Percentiles rank a stretch among this genome's conserved stretches.
These are phyloP conservation scores for Colletotrichum sp. DNA, from an alignment of 2,329 filamentous ascomycete genomes.

Conservation along the genomic window DNA sequence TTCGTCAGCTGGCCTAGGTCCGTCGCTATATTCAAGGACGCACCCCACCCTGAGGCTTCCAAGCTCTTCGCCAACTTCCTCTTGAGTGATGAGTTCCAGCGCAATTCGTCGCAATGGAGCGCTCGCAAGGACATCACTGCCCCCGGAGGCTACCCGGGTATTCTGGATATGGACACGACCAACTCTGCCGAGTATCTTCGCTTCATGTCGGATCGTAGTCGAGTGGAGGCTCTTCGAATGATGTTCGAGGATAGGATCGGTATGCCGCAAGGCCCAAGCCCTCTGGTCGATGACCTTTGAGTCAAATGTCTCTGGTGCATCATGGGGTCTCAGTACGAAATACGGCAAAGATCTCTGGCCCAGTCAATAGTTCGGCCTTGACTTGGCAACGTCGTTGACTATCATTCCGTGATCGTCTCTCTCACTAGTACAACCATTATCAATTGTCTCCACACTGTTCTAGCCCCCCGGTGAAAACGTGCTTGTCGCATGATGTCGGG, in stretches of 20 bases:
- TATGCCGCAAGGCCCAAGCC: constrained; percentile 44
- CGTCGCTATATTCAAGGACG: constrained; percentile 51
- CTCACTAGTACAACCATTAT: background rate
- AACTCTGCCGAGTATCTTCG: constrained; percentile 40
- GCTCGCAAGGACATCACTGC: constrained; percentile 37
- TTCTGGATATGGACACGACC: constrained; percentile 35
- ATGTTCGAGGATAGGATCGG: constrained; percentile 48
- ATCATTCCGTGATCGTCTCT: background rate
- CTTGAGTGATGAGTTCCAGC: constrained; percentile 44
- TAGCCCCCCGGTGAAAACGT: background rate
- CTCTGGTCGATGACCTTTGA: constrained; percentile 31
- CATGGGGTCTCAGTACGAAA: background rate
- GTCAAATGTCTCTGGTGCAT: background rate
- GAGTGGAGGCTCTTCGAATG: constrained; percentile 44
- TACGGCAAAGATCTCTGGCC: background rate
- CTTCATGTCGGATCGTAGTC: constrained; percentile 45
- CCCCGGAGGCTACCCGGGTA: constrained; percentile 31
- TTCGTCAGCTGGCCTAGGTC: constrained; percentile 54
- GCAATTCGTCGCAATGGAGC: constrained; percentile 32
- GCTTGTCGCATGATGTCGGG: background rate
- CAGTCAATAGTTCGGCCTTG: background rate
- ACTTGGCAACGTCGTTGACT: background rate
- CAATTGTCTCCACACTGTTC: background rate
- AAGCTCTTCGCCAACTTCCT: constrained; percentile 55
- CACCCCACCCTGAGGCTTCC: constrained; percentile 52